phyloP scores from a whole-genome alignment of 2,329 filamentous ascomycete genomes.

The Colletotrichum sp. region DNA sequence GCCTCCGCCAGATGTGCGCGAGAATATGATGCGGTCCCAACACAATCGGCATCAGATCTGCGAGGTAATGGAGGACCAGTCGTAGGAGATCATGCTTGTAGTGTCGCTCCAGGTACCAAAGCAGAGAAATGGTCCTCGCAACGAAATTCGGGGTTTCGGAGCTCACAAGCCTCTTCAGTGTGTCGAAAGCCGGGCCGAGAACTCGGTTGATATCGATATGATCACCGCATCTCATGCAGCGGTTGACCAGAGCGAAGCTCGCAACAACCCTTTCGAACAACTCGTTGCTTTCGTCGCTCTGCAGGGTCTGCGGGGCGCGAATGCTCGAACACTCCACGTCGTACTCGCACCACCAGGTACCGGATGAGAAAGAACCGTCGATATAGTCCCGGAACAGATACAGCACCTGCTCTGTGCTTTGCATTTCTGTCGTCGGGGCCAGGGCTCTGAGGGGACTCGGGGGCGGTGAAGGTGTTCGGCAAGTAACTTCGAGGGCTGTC shows the following conservation, averaged over 20 bases:
- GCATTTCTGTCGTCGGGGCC: conserved; percentile 25
- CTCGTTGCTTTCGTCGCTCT: conserved; percentile 33
- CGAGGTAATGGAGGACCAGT: conserved; percentile 36
- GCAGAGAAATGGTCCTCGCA: conserved; percentile 36
- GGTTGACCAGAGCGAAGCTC: conserved; percentile 37
- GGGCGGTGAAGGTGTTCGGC: conserved; percentile 33
- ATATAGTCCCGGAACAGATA: conserved; percentile 33
- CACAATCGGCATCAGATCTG: conserved; percentile 32
- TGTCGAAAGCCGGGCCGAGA: conserved; percentile 38
- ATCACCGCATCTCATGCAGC: conserved; percentile 36
- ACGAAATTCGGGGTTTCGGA: conserved; percentile 38
- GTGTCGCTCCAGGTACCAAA: conserved; percentile 39
- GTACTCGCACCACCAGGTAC: conserved; percentile 34
- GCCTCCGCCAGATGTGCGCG: conserved; percentile 33
- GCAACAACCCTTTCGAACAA: conserved; percentile 39
- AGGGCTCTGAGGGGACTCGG: conserved; percentile 26
- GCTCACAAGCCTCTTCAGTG: conserved; percentile 35
- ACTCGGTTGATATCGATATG: conserved; percentile 34
- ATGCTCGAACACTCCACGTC: conserved; percentile 31
- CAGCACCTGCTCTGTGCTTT: conserved; percentile 31
- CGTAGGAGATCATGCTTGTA: conserved; percentile 36
- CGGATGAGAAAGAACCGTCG: conserved; percentile 31
- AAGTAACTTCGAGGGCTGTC: conserved; percentile 35
- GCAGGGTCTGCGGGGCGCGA: conserved; percentile 6
- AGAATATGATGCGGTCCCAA: conserved; percentile 33